Evolutionary conservation across 441 rosid genomes (phyloP).

Genomic region (Syzygium malaccense): DNA sequence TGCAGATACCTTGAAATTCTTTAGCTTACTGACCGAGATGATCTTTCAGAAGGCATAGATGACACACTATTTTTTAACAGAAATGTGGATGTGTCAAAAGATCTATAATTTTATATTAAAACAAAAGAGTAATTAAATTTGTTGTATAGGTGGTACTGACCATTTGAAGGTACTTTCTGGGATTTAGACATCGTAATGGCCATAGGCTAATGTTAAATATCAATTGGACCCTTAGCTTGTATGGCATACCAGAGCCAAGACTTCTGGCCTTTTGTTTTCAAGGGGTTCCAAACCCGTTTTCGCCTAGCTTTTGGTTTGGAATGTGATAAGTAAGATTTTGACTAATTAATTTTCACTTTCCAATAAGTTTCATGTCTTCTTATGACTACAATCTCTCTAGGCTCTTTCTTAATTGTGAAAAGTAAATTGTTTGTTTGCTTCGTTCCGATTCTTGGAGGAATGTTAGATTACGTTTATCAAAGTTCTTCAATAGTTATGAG

Average conservation of each 20-base stretch:
- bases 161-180: background rate
- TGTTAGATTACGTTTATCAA: background rate
- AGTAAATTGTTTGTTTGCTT: background rate
- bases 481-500: background rate
- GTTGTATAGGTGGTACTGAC: background rate
- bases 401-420: background rate
- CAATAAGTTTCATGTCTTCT: background rate
- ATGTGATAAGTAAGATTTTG: background rate
- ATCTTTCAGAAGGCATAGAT: background rate
- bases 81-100: background rate
- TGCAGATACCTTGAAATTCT: background rate
- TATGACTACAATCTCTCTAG: background rate
- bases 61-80: background rate
- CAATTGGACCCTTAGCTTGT: background rate
- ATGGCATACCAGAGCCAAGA: background rate
- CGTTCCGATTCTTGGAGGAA: background rate
- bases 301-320: background rate
- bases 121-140: background rate
- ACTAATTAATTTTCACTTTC: background rate
- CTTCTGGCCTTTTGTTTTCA: background rate
- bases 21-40: background rate
- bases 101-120: background rate
- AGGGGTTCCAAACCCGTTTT: background rate
- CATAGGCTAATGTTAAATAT: background rate
- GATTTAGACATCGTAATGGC: background rate